phyloP scores from a whole-genome alignment of 2,329 filamentous ascomycete genomes.

The Aplosporella prunicola region DNA sequence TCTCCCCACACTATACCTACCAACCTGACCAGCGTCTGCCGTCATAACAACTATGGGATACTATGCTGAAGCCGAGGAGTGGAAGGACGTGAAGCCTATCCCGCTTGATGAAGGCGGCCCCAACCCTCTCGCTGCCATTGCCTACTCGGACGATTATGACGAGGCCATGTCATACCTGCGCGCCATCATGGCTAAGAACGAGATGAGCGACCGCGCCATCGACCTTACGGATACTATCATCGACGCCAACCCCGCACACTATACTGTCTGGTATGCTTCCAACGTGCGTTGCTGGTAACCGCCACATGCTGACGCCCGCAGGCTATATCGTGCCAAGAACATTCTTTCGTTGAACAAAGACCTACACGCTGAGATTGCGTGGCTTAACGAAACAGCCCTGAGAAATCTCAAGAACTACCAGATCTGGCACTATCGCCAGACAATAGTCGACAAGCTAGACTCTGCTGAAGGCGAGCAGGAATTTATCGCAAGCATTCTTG shows the following conservation, averaged over 20 bases:
- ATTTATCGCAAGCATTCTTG: constrained; percentile 75
- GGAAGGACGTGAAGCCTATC: constrained; percentile 78
- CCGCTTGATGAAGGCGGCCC: constrained; percentile 68
- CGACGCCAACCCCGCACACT: constrained; percentile 87
- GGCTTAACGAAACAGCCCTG: constrained; percentile 77
- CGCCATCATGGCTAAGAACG: constrained; percentile 82
- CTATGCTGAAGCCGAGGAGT: constrained; percentile 61
- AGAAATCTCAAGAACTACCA: constrained; percentile 95
- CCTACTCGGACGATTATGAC: constrained; percentile 80
- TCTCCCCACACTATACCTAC: too few relatives aligned
- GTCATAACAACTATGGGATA: constrained; percentile 29
- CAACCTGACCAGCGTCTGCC: too few relatives aligned
- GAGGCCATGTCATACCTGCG: constrained; percentile 91
- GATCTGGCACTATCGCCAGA: constrained; percentile 69
- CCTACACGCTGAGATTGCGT: constrained; percentile 64
- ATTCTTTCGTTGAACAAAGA: constrained; percentile 57
- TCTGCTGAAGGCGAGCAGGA: constrained; percentile 58
- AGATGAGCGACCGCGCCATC: constrained; percentile 70
- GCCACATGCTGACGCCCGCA: constrained; percentile 19
- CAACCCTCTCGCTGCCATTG: constrained; percentile 78
- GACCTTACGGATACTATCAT: constrained; percentile 84
- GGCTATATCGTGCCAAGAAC: constrained; percentile 77
- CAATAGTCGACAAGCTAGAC: constrained; percentile 46
- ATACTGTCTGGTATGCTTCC: constrained; percentile 72
- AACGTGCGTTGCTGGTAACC: not conserved